Evolutionary conservation across 495 filamentous ascomycete genomes (phyloP).

Genomic region (Neurospora tetraspora): DNA sequence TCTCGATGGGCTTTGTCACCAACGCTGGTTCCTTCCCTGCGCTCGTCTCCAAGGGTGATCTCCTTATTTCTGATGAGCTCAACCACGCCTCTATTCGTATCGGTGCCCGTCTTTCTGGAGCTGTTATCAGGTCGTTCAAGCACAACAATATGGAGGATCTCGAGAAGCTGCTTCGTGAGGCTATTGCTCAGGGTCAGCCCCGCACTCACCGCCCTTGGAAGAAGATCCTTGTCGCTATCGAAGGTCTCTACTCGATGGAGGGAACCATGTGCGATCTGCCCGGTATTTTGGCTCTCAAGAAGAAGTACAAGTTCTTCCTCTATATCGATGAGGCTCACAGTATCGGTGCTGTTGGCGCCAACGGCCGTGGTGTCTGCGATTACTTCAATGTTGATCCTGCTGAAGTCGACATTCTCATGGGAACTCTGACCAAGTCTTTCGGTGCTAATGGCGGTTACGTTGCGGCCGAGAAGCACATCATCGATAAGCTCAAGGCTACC

Average conservation of each 20-base stretch:
- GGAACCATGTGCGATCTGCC: slow-evolving; percentile 96
- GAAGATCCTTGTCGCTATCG: slow-evolving; percentile 94
- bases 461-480: slow-evolving; percentile 80
- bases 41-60: slow-evolving; percentile 79
- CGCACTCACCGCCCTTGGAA: slow-evolving; percentile 96
- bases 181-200: slow-evolving; percentile 91
- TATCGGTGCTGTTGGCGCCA: slow-evolving; percentile 82
- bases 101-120: slow-evolving; percentile 84
- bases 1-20: slow-evolving; percentile 97
- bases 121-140: slow-evolving; percentile 91
- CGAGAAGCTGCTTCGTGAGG: slow-evolving; percentile 74
- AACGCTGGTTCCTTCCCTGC: slow-evolving; percentile 87
- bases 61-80: slow-evolving; percentile 92
- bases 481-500: slow-evolving; percentile 76
- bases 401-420: slow-evolving; percentile 95
- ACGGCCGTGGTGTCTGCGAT: slow-evolving; percentile 88
- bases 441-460: slow-evolving; percentile 97
- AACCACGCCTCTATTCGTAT: slow-evolving; percentile 97
- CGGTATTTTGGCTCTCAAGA: slow-evolving; percentile 72
- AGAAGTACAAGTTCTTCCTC: slow-evolving; percentile 90
- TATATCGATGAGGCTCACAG: slow-evolving; percentile 97
- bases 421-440: slow-evolving; percentile 95
- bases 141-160: slow-evolving; percentile 92
- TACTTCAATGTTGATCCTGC: slow-evolving; percentile 85
- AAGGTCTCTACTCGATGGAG: slow-evolving; percentile 98